Base-by-base conservation (phyloP, 306 rosid genomes). In the Castanospermum australe region DNA sequence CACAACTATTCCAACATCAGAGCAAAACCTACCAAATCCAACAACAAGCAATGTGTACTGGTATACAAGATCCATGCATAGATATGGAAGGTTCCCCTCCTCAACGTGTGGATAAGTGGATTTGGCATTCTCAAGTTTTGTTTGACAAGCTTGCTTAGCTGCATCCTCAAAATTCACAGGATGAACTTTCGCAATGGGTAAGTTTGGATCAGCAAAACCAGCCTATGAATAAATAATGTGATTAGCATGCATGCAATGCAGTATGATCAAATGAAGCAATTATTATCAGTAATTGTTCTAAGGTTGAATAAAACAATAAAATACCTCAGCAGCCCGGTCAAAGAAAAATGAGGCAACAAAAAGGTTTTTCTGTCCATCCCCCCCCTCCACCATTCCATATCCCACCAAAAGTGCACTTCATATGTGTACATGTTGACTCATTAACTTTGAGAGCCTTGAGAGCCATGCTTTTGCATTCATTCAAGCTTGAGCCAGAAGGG, bases 301-400 rank as follows among this genome's bases (percentile, higher is more conserved):
- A 56, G 17, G 18, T 70, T 41, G 48, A 75, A 44, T 11, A 68
- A 14, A 70, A 30, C 45, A 36, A 76, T 33, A 20, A 51, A 51
- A 54, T 92, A 94, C 98, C 94, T 94, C 93, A 18, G 94, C 96
- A 12, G 98, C 98, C 77, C 98, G 90, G 84, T 94, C 98, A 66
- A 90, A 94, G 97, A 94, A 94, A 90, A 94, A 94, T 18, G 98
- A 94, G 77, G 98, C 97, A n/a, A 94, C 94, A 51, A 92, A 94
- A 66, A 94, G 92, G 36, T 94, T 89, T 81, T 88, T 90, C 79
- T 88, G 94, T 61, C 97, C 98, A 62, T 89, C 96, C 15, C 98
- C 98, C 98, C 8, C 94, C 98, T 12, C 97, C 98, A 51, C 98
- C 98, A 51, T 92, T 92, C 98, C 98, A 94, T 50, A 90, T 82